These are phyloP conservation scores for Pseudomassariella vexata DNA, from an alignment of 2,329 filamentous ascomycete species.

Conservation along the genomic window DNA sequence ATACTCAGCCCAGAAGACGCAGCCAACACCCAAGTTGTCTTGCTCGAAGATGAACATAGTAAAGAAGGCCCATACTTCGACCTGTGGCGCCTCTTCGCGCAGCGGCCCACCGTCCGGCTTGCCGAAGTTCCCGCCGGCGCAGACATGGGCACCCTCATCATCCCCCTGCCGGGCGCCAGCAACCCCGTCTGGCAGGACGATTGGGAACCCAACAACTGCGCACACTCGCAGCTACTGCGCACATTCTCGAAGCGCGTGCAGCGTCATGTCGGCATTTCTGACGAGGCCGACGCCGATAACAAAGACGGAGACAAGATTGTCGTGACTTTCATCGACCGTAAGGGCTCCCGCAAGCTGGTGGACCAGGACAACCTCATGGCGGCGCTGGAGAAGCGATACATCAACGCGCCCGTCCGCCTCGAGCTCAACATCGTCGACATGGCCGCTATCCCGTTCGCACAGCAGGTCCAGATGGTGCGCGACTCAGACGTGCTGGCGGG, in stretches of 20 bases:
- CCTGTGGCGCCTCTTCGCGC: constrained; percentile 17
- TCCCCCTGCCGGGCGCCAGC: constrained; percentile 19
- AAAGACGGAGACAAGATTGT: neutral
- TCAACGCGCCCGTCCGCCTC: too few relatives aligned
- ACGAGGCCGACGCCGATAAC: too few relatives aligned
- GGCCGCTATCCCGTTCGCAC: constrained; percentile 25
- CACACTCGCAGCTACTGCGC: neutral
- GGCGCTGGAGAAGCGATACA: too few relatives aligned
- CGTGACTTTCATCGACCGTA: constrained; percentile 3
- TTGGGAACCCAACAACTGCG: constrained; percentile 18
- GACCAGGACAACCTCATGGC: too few relatives aligned
- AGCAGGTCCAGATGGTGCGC: constrained; percentile 28
- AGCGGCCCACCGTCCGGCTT: constrained; percentile 8
- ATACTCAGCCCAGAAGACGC: constrained; percentile 8
- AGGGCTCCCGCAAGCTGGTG: neutral
- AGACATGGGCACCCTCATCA: constrained; percentile 14
- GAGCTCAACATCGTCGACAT: too few relatives aligned
- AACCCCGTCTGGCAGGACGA: constrained; percentile 24
- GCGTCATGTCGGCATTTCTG: neutral
- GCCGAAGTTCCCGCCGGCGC: constrained; percentile 5
- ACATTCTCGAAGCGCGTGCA: constrained; percentile 1
- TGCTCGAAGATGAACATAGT: constrained; percentile 18
- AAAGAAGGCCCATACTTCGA: constrained; percentile 21
- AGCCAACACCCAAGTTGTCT: constrained; percentile 16
- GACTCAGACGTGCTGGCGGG: constrained; percentile 35